Conservation (phyloP, 495 filamentous ascomycete species). For the Hypoxylon lenormandii region DNA sequence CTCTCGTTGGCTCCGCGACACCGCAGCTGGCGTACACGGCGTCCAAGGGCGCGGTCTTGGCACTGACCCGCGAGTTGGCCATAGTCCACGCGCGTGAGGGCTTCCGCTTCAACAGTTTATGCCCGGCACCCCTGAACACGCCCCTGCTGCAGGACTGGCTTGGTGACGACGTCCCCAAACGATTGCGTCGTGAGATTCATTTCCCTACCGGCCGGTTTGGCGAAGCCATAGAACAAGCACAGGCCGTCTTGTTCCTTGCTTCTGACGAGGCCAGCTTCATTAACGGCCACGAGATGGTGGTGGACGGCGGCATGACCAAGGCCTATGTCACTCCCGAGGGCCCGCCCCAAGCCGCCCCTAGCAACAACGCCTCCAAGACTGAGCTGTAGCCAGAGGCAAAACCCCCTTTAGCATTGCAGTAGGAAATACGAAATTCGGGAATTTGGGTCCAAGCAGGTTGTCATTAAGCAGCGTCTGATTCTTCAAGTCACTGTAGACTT, state of each 20-base stretch:
- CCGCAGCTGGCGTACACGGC: constrained; percentile 96
- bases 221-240: constrained; percentile 93
- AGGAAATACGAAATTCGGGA: no score
- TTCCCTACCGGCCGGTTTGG: constrained; percentile 96
- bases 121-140: constrained; percentile 90
- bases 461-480: no score
- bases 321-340: constrained; percentile 95
- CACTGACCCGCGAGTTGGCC: constrained; percentile 82
- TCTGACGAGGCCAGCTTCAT: constrained; percentile 95
- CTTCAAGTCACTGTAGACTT: no score
- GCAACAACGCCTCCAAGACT: constrained; percentile 70
- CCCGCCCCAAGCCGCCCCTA: constrained; percentile 73
- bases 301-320: constrained; percentile 97
- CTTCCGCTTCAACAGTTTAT: constrained; percentile 88
- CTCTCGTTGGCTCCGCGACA: constrained; percentile 90
- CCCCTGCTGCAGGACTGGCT: constrained; percentile 94
- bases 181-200: constrained; percentile 87
- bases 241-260: constrained; percentile 92
- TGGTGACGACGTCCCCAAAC: constrained; percentile 86
- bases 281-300: constrained; percentile 89
- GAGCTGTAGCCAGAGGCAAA: constrained; percentile 35
- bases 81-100: constrained; percentile 88
- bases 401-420: no score
- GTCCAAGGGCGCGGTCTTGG: constrained; percentile 92
- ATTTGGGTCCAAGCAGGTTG: no score